These are phyloP conservation scores for Trifolium repens DNA, from an alignment of 306 rosid species.

Conservation along the genomic window DNA sequence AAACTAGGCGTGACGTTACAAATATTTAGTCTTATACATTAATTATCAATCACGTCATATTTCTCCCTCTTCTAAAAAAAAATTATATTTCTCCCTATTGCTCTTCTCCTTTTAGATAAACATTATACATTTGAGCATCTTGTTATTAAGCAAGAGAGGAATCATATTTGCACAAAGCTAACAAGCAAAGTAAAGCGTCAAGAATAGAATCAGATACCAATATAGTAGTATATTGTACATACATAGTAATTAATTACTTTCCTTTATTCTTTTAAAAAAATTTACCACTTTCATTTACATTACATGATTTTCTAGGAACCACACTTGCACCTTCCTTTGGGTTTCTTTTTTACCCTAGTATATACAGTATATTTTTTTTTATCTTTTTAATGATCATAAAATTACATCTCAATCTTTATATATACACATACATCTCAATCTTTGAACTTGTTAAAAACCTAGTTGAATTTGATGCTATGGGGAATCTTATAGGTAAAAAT, in stretches of 20 bases:
- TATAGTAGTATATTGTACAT: neutral
- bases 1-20: too few species aligned
- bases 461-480: constrained; percentile 56
- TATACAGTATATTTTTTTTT: too few species aligned
- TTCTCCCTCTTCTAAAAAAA: too few species aligned
- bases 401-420: neutral
- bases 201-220: constrained; percentile 29
- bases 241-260: neutral
- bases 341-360: constrained; percentile 3
- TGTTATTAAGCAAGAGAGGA: neutral
- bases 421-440: neutral
- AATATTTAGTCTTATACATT: too few species aligned
- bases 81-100: too few species aligned
- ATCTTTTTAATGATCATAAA: neutral
- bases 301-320: constrained; percentile 5
- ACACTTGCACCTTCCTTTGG: constrained; percentile 18
- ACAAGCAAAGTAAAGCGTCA: constrained; percentile 32
- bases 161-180: constrained; percentile 2
- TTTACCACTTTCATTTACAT: neutral
- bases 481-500: constrained; percentile 38
- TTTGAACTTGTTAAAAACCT: neutral
- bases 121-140: too few species aligned
- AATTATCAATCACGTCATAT: too few species aligned
- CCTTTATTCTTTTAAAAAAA: neutral
- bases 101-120: too few species aligned